phyloP scores from a whole-genome alignment of 2,329 filamentous ascomycete genomes.

The Neonectria neomacrospora region DNA sequence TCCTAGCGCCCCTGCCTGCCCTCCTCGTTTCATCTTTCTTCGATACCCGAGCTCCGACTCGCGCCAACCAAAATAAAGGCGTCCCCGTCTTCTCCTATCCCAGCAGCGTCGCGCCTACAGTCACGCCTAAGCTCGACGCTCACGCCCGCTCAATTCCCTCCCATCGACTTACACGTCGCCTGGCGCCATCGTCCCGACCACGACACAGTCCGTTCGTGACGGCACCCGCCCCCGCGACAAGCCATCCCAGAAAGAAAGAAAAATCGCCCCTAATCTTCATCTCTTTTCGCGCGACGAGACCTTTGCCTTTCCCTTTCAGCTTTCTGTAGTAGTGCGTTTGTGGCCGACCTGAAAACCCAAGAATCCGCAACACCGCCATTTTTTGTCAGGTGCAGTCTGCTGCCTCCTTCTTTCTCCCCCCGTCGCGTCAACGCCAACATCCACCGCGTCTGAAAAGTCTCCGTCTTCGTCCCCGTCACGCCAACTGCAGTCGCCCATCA shows the following conservation, averaged over 20 bases:
- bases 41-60: conserved; percentile 17
- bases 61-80: not conserved
- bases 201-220: conserved; percentile 16
- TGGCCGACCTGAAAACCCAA: conserved; percentile 11
- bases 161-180: conserved; percentile 30
- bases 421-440: conserved; percentile 29
- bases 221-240: conserved; percentile 26
- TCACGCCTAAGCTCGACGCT: conserved; percentile 8
- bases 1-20: conserved; percentile 10
- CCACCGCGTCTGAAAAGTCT: conserved; percentile 22
- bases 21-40: conserved; percentile 17
- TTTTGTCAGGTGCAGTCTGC: conserved; percentile 3
- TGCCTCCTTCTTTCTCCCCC: conserved; percentile 21
- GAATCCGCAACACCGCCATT: conserved; percentile 9
- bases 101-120: conserved; percentile 11
- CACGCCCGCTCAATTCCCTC: conserved; percentile 5
- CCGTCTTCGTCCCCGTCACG: conserved; percentile 18
- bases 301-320: conserved; percentile 26
- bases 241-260: conserved; percentile 1
- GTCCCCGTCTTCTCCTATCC: conserved; percentile 6
- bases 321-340: conserved; percentile 13
- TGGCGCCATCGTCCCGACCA: conserved; percentile 22
- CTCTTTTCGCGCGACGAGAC: conserved; percentile 20
- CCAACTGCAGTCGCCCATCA: conserved; percentile 47
- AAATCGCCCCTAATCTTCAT: conserved; percentile 16